Base-by-base conservation (phyloP, 805 yeast species). In the Scheffersomyces coipomensis region DNA sequence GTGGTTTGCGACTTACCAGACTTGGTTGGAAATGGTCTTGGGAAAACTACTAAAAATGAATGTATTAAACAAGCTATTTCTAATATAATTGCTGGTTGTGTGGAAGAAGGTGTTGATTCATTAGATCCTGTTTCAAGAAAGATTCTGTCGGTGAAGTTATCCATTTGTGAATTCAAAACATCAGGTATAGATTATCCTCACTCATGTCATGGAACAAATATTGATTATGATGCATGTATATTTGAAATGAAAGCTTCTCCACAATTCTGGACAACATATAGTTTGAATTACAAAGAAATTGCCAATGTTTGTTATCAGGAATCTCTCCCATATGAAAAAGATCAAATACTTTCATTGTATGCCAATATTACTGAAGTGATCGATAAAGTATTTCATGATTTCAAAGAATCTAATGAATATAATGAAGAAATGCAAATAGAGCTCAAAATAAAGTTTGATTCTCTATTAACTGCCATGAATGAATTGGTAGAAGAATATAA, bases 201-300 rank as follows among this genome's bases (percentile, higher is more conserved):
- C 1, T 39, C 41, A n/a, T 68, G 73, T 46, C 40, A 40, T 22
- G 35, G 18, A 21, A 6, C 19, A 2, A 34, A 33, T 3, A 29
- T 21, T 2, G 51, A 58, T 25, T 47, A 56, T 33, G 55, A 56
- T 16, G 45, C 41, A 1, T 79, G 84, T 43, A 60, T 78, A 22
- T 36, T 46, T 3, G 57, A 62, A 2, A 44, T 78, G 29, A 76
- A 76, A 39, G 49, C 49, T 17, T 59, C 66, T 2, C 66, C 79
- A 0, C 85, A 82, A 47, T 78, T 83, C 73, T 84, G 91, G 91
- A 82, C 89, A 0, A 79, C 83, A 0, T 83, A 75, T 51, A 81
- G 81, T 45, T 88, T 88, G 0, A 76, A 82, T 49, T 82, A 76
- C 53, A 68, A 80, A 33, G 70, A 75, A 23, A 60, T 83, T 3